A percentile compares a stretch with the other conserved stretches of the same genome.
phyloP scores from a whole-genome alignment of 768 basidiomycete species.

The Suillus lakei region DNA sequence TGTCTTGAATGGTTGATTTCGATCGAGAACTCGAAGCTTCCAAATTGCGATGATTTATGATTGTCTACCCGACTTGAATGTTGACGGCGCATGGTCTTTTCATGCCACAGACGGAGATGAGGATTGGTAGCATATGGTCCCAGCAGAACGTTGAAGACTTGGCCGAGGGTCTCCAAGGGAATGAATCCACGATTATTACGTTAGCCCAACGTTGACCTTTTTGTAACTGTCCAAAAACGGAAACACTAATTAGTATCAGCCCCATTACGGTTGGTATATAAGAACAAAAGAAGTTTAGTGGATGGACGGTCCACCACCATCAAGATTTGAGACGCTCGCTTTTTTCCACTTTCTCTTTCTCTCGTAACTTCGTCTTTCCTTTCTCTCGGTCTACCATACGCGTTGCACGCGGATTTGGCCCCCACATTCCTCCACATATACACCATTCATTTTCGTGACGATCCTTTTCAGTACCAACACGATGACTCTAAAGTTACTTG shows the following conservation, averaged over 20 bases:
- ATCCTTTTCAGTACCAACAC: background rate
- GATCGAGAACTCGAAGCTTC: background rate
- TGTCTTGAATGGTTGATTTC: background rate
- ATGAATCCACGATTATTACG: background rate
- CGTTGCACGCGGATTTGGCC: background rate
- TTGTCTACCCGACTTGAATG: background rate
- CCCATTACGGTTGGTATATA: slow-evolving; percentile 1
- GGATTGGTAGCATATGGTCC: background rate
- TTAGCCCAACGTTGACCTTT: background rate
- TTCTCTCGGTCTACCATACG: background rate
- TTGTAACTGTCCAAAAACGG: background rate
- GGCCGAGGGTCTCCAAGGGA: slow-evolving; percentile 3
- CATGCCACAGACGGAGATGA: background rate
- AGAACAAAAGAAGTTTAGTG: slow-evolving; percentile 6
- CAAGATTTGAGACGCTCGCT: background rate
- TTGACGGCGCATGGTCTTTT: background rate
- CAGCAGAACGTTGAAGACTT: background rate
- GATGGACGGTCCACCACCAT: background rate
- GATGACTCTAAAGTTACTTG: slow-evolving; percentile 1
- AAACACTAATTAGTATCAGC: background rate
- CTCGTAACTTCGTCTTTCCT: background rate
- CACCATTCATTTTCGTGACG: background rate
- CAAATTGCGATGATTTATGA: background rate
- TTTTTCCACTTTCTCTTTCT: background rate
- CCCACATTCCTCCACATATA: background rate